Conservation (phyloP, 164 flowering plant species). For the Chloranthus sessilifolius region DNA sequence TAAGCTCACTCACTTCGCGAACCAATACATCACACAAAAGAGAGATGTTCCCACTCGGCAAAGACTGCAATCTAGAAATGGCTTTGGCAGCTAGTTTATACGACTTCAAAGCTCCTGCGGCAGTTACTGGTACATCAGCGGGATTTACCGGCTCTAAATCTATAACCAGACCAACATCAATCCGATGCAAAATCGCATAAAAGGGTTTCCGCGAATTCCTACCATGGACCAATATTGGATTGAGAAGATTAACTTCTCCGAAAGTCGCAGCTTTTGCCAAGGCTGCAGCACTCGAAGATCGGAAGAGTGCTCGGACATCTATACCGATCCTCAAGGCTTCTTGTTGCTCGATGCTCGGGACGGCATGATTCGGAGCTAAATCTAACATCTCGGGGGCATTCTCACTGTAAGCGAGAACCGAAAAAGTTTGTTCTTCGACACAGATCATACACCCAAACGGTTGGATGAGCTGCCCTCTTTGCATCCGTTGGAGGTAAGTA, state of each 20-base stretch:
- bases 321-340: slow-evolving; percentile 55
- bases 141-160: slow-evolving; percentile 76
- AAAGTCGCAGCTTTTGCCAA: slow-evolving; percentile 54
- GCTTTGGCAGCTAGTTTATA: slow-evolving; percentile 81
- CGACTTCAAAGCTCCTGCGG: slow-evolving; percentile 74
- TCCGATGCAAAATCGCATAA: slow-evolving; percentile 67
- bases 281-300: slow-evolving; percentile 47
- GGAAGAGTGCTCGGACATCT: slow-evolving; percentile 55
- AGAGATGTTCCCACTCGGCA: slow-evolving; percentile 59
- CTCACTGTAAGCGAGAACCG: slow-evolving; percentile 61
- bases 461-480: slow-evolving; percentile 56
- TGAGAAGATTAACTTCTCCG: slow-evolving; percentile 57
- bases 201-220: slow-evolving; percentile 66
- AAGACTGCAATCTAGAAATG: slow-evolving; percentile 64
- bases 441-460: slow-evolving; percentile 71
- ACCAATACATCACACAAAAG: slow-evolving; percentile 62
- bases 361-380: slow-evolving; percentile 59
- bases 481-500: slow-evolving; percentile 55
- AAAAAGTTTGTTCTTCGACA: slow-evolving; percentile 43
- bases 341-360: slow-evolving; percentile 61
- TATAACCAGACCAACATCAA: slow-evolving; percentile 62
- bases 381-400: slow-evolving; percentile 77
- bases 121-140: slow-evolving; percentile 57
- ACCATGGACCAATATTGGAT: slow-evolving; percentile 63
- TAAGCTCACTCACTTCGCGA: slow-evolving; percentile 55